These are phyloP conservation scores for Saccharum officinarum DNA, from an alignment of 176 grass and related monocot species.

Conservation along the genomic window DNA sequence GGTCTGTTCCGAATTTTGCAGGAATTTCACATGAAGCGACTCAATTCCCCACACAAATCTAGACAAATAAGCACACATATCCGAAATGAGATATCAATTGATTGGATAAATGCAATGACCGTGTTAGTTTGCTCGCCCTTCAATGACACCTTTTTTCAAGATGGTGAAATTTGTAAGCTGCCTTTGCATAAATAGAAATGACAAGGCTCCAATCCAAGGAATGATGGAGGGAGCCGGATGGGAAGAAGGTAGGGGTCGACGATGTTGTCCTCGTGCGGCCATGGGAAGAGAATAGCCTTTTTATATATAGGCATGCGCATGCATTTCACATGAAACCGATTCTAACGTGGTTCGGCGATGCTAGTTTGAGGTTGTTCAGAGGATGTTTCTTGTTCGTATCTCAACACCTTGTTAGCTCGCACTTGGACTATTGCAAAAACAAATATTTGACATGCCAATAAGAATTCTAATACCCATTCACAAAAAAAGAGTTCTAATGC, in stretches of 20 bases:
- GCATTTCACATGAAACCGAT: not conserved
- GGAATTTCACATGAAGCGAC: not conserved
- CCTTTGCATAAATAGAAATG: not conserved
- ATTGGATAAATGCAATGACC: not conserved
- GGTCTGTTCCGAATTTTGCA: not conserved
- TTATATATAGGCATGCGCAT: not conserved
- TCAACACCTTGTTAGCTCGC: too few species aligned
- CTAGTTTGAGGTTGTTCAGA: not conserved
- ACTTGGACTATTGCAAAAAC: too few species aligned
- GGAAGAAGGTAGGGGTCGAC: not conserved
- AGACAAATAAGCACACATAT: not conserved
- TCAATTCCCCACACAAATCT: not conserved
- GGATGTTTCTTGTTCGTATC: too few species aligned
- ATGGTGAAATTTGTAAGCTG: not conserved
- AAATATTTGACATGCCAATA: too few species aligned
- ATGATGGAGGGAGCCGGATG: not conserved
- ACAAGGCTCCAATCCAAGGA: not conserved
- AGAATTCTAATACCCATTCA: too few species aligned
- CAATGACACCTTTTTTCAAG: not conserved
- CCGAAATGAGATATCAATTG: not conserved
- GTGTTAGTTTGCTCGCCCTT: not conserved
- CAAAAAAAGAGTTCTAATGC: too few species aligned
- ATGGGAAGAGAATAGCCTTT: not conserved
- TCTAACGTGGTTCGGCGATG: too few species aligned
- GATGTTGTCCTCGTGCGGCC: not conserved